Evolutionary conservation across 164 flowering plant genomes (phyloP), one percentile per base, ranked within the genome.

Genomic region (Pachysandra terminalis): DNA sequence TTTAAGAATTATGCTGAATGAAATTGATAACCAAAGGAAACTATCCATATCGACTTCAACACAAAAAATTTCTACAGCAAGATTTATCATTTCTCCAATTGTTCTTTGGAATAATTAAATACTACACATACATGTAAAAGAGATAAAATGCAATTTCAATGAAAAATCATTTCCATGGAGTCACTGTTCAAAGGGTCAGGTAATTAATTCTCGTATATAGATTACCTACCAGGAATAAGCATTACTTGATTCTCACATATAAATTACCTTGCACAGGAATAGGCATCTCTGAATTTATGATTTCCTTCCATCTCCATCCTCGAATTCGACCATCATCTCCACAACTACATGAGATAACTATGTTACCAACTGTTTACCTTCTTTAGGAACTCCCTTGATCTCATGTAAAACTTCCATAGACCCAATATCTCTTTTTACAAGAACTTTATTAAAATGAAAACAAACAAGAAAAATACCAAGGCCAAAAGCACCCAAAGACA

Each of bases 291-390:
- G 83, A 76, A n/a, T 79, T 67, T n/a, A 69, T 35, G 65, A 87
- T 68, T 57, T 88, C 88, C 73, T 79, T 83, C 99, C 99, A 95
- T 68, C 67, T 89, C 99, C 99, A 95, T 63, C 98, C 98, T 64
- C 82, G 83, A 65, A 95, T 88, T 41, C 84, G 88, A 64, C 99
- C 99, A 87, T 95, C 98, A 81, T 95, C 99, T 59, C 99, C 99
- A 80, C 99, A 96, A 73, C 99, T 96, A 68, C 68, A 85, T 21
- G 62, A 72, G 41, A 71, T 64, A 66, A 56, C n/a, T 13, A 27
- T 54, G 56, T 49, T 37, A 45, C 26, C 56, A 56, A 19, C 40
- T 19, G 56, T 2, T 19, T 66, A 56, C 24, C 6, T 37, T 17
- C 48, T 56, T 17, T 15, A 53, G 26, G 14, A 35, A 35, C n/a